These are phyloP conservation scores for Xylariaceae sp. DNA, from an alignment of 2,329 filamentous ascomycete species.

Conservation along the genomic window DNA sequence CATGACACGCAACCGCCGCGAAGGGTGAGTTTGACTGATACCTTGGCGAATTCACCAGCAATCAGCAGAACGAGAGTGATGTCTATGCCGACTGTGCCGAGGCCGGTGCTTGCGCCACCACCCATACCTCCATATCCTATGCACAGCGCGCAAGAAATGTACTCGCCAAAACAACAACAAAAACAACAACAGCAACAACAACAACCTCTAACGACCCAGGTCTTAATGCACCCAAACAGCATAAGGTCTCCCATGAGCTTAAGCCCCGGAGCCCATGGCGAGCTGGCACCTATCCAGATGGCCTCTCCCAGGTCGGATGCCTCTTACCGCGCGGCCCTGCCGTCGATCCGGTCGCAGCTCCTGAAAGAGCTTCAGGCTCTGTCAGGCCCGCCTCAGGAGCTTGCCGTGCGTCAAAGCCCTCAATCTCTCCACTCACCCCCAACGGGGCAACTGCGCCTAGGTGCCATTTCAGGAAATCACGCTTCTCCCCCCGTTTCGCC, in stretches of 20 bases:
- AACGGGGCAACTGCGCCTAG: conserved; percentile 26
- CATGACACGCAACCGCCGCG: conserved; percentile 16
- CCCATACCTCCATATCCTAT: conserved; percentile 27
- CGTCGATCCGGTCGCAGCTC: conserved; percentile 33
- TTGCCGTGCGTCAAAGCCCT: conserved; percentile 23
- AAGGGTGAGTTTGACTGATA: conserved; percentile 16
- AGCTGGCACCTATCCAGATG: conserved; percentile 33
- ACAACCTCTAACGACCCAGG: conserved; percentile 23
- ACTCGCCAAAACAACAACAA: conserved; percentile 23
- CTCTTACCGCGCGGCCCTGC: conserved; percentile 33
- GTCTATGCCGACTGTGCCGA: conserved; percentile 18
- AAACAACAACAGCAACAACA: no score
- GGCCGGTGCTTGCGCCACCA: conserved; percentile 26
- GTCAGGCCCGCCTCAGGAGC: conserved; percentile 30
- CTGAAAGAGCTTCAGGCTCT: conserved; percentile 32
- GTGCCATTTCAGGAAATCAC: conserved; percentile 33
- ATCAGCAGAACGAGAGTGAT: conserved; percentile 16
- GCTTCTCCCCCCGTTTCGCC: conserved; percentile 46
- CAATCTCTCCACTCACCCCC: conserved; percentile 34
- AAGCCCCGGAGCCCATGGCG: conserved; percentile 25
- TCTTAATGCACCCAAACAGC: conserved; percentile 29
- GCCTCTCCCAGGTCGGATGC: conserved; percentile 35
- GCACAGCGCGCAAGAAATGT: conserved; percentile 24
- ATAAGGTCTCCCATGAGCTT: conserved; percentile 33
- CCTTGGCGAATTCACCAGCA: conserved; percentile 1